Evolutionary conservation across 257 asterid genomes (phyloP), one percentile per base, ranked within the genome.

Genomic region (Nicotiana otophora): DNA sequence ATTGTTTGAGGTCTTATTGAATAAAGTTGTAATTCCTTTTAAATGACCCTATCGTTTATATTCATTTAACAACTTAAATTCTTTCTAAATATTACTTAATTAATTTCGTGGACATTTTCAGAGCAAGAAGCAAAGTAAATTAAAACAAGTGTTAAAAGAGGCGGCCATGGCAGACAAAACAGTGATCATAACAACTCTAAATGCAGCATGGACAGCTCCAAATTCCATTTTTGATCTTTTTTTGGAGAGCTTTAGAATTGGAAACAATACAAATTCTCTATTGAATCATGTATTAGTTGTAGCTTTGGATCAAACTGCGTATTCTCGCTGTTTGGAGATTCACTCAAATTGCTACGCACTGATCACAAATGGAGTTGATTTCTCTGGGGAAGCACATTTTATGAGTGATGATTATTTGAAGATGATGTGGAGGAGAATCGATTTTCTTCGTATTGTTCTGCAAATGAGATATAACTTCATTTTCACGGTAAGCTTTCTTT

Each of bases 341-440:
- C 86, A 84, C 26, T 79, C 82, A 19, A 80, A 91, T 86, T 91
- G 93, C 76, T 87, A 86, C 20, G 79, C 77, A 30, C 86, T 91
- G 9, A 83, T 81, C 17, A 86, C 91, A 7, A 74, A 85, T 17
- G 87, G 80, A 2, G 70, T 69, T 7, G 83, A 91, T 80, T 91
- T 89, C 80, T 87, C 93, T 9, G 84, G 87, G 1, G 89, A 84
- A 86, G 89, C 89, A 11, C 60, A 28, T 78, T 91, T 78, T 84
- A 89, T 88, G 91, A 70, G 86, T 5, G 80, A 62, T 23, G 84
- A 61, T 58, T 88, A 91, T 81, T 48, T 91, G 42, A 84, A 81
- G 85, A 88, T 89, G 90, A 86, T 91, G 93, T 91, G 95, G 93
- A 84, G 88, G 77, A 85, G 91, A 87, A 82, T 86, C 51, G 90